Evolutionary conservation across 345 rosid species (phyloP), one percentile per base, ranked within the genome.

Genomic region (Corchorus capsularis): DNA sequence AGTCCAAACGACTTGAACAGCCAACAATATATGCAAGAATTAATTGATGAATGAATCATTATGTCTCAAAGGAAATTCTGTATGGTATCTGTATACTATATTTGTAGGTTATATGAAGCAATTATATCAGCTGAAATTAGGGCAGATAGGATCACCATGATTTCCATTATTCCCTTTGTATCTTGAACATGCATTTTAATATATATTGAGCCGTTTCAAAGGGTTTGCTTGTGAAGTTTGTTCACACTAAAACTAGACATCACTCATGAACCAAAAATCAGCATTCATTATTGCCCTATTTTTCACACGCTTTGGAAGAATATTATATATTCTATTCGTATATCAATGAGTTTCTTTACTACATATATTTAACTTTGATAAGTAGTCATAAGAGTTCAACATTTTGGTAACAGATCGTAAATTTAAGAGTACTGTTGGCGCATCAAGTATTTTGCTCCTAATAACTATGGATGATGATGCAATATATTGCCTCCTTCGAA

Each of bases 21-120:
- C 64, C 82, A 45, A 61, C 65, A 79, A 70, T 32, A 70, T 32
- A 46, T 10, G 32, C 39, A 66, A 8, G 46, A 57, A 66, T 71
- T 37, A 57, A 66, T 71, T 37, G 41, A 75, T 75, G 27, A 53
- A 34, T 6, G 14, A 71, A 71, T 80, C 54, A 80, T 80, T 71
- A 57, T 72, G 79, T 71, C 70, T 55, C 13, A 66, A 27, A 27
- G n/a, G n/a, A 27, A 27, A 27, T 27, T 27, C 27, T 27, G 1
- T 27, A 27, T 27, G 1, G 27, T 1, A 27, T n/a, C n/a, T 27
- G 27, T 27, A 27, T 27, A 27, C 27, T 27, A 27, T 27, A 27
- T 56, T 64, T 67, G n/a, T 57, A 47, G 17, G 45, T 19, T 32
- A 69, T 11, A 8, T 49, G 34, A 57, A 37, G 56, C 41, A 43